These are phyloP conservation scores for Oryza rufipogon DNA, from an alignment of 176 grass and related monocot species.

Conservation along the genomic window DNA sequence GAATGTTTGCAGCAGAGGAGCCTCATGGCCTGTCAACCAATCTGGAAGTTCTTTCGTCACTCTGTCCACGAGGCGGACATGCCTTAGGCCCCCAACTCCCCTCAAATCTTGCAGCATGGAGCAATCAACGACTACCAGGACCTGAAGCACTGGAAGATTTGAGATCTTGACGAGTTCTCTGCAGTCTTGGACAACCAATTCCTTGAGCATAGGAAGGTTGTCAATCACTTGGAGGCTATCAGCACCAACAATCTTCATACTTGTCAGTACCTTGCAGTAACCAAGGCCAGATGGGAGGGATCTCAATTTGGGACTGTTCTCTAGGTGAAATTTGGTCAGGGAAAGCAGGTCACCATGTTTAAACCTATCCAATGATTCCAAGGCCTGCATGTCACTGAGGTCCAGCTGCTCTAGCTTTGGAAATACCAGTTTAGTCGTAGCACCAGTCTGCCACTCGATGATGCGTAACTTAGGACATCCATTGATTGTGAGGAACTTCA, in stretches of 20 bases:
- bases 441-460: background rate
- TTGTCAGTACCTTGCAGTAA: slow-evolving; percentile 25
- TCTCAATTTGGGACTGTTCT: slow-evolving; percentile 39
- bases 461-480: slow-evolving; percentile 1
- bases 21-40: slow-evolving; percentile 32
- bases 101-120: slow-evolving; percentile 17
- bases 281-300: slow-evolving; percentile 44
- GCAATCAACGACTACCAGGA: slow-evolving; percentile 33
- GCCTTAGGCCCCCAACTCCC: background rate
- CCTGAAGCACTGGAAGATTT: slow-evolving; percentile 44
- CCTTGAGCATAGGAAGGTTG: slow-evolving; percentile 23
- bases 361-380: slow-evolving; percentile 38
- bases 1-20: slow-evolving; percentile 4
- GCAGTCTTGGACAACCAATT: slow-evolving; percentile 21
- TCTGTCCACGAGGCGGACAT: slow-evolving; percentile 28
- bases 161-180: slow-evolving; percentile 15
- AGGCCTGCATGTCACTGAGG: slow-evolving; percentile 35
- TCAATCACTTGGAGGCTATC: slow-evolving; percentile 33
- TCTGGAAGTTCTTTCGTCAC: slow-evolving; percentile 29
- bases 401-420: slow-evolving; percentile 45
- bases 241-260: slow-evolving; percentile 26
- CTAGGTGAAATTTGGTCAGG: slow-evolving; percentile 43
- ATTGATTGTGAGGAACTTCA: slow-evolving; percentile 38
- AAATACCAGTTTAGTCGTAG: slow-evolving; percentile 24
- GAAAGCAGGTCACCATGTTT: slow-evolving; percentile 32